Conservation (phyloP, 2,329 filamentous ascomycete genomes). For the Paracoccidioides lutzii region DNA sequence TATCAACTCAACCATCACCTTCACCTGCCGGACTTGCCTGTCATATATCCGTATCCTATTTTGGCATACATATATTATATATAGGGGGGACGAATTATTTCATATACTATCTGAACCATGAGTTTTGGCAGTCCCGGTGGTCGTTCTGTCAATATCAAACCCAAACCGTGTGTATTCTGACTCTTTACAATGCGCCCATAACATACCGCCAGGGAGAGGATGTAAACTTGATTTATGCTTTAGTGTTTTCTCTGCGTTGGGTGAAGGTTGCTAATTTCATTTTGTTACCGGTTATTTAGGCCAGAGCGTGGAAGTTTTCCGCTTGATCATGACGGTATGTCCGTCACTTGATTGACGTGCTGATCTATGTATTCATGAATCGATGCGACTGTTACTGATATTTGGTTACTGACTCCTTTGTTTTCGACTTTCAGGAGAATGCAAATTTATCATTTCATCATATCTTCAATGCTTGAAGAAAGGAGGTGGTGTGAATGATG, state of each 20-base stretch:
- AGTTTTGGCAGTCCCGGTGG: constrained; percentile 61
- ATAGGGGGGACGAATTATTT: too few species aligned
- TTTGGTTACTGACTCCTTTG: not conserved
- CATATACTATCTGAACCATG: constrained; percentile 16
- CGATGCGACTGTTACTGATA: not conserved
- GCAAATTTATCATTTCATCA: constrained; percentile 71
- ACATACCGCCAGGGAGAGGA: not conserved
- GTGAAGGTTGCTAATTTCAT: not conserved
- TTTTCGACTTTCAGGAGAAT: constrained; percentile 53
- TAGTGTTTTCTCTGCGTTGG: not conserved
- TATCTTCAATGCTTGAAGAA: constrained; percentile 84
- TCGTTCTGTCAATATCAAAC: constrained; percentile 50
- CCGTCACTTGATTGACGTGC: not conserved
- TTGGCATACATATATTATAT: not conserved
- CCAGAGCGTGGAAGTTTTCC: constrained; percentile 90
- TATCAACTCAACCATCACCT: too few species aligned
- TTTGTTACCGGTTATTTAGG: constrained; percentile 33
- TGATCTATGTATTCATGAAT: not conserved
- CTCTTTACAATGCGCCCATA: not conserved
- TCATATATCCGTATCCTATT: not conserved
- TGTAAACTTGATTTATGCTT: not conserved
- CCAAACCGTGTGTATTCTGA: constrained; percentile 48
- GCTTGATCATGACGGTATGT: constrained; percentile 74
- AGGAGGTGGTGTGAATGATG: constrained; percentile 70
- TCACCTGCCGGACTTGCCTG: too few species aligned